These are phyloP conservation scores for Zygotorulaspora sp. DNA, from an alignment of 805 yeast species.

Conservation along the genomic window DNA sequence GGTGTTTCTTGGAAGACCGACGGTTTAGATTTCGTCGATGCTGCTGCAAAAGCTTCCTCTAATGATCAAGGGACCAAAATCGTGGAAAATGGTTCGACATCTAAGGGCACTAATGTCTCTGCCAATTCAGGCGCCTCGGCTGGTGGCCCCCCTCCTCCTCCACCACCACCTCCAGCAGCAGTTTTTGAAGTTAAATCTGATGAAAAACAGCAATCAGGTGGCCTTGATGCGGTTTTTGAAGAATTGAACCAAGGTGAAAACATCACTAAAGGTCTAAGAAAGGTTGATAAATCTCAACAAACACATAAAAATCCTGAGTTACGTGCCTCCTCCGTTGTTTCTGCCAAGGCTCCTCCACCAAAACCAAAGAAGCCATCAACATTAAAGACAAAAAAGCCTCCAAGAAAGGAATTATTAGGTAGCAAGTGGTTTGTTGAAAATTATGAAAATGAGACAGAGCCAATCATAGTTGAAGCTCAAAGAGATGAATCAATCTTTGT, in stretches of 20 bases:
- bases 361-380: constrained; percentile 81
- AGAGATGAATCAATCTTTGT: constrained; percentile 86
- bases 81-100: constrained; percentile 20
- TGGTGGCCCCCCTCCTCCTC: constrained; percentile 70
- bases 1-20: constrained; percentile 77
- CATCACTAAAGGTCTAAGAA: constrained; percentile 80
- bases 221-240: constrained; percentile 87
- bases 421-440: constrained; percentile 88
- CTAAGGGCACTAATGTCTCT: constrained; percentile 35
- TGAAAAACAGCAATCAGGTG: constrained; percentile 37
- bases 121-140: constrained; percentile 37
- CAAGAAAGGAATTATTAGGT: constrained; percentile 72
- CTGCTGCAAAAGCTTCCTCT: constrained; percentile 27
- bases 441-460: constrained; percentile 53
- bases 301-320: constrained; percentile 87
- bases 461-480: constrained; percentile 66
- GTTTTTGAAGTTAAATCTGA: constrained; percentile 45
- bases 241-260: constrained; percentile 80
- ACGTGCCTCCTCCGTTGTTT: constrained; percentile 52
- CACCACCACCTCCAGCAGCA: constrained; percentile 84
- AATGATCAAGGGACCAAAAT: constrained; percentile 20
- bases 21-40: constrained; percentile 51
- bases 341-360: constrained; percentile 54
- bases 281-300: constrained; percentile 90
- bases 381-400: constrained; percentile 47